phyloP scores from a whole-genome alignment of 164 flowering plant species.

The Cinnamomum micranthum region DNA sequence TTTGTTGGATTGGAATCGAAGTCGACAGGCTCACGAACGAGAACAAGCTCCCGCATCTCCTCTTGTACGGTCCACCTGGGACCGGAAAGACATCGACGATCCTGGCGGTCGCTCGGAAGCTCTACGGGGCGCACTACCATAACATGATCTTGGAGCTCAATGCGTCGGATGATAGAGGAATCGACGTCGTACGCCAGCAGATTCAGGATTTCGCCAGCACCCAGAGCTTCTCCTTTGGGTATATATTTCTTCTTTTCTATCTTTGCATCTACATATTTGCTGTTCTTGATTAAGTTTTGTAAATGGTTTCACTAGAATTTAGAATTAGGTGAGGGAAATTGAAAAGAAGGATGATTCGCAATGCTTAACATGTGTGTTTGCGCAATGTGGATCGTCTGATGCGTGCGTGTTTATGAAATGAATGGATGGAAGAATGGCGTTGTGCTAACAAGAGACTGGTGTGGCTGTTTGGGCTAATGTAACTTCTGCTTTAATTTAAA shows the following conservation, averaged over 20 bases:
- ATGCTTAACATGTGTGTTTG: too few species aligned
- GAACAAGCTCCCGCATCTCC: constrained; percentile 86
- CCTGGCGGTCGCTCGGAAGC: constrained; percentile 90
- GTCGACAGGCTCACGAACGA: constrained; percentile 83
- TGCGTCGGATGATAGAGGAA: constrained; percentile 95
- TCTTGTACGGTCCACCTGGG: constrained; percentile 95
- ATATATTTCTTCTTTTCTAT: not conserved
- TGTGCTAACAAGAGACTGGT: too few species aligned
- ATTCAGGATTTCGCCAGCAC: constrained; percentile 99
- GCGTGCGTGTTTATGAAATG: too few species aligned
- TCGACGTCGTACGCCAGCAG: constrained; percentile 91
- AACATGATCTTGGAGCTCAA: constrained; percentile 96
- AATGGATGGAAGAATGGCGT: too few species aligned
- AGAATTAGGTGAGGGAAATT: too few species aligned
- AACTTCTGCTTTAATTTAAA: too few species aligned
- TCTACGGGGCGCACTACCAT: constrained; percentile 69
- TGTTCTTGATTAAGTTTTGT: too few species aligned
- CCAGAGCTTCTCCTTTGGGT: constrained; percentile 97
- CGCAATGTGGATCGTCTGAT: too few species aligned
- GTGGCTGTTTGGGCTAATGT: too few species aligned
- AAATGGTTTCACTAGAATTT: too few species aligned
- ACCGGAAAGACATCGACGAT: constrained; percentile 97
- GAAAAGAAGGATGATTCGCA: too few species aligned
- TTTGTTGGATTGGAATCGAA: constrained; percentile 4
- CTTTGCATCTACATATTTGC: not conserved